phyloP scores from a whole-genome alignment of 176 grass and related monocot genomes.

The Avena insularis region DNA sequence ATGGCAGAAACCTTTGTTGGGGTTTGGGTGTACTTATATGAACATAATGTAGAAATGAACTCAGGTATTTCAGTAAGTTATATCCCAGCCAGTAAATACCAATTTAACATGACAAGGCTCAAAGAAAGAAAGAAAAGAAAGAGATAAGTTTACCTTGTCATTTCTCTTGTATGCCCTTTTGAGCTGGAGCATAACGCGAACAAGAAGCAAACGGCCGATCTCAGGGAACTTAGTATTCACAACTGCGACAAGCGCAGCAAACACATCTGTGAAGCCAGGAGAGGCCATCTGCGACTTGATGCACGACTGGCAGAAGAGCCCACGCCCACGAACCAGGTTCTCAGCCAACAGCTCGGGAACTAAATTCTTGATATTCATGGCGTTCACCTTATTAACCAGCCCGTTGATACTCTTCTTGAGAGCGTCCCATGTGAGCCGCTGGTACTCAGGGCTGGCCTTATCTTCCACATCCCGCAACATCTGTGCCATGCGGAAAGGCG shows the following conservation, averaged over 20 bases:
- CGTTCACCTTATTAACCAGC: conserved; percentile 92
- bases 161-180: conserved; percentile 95
- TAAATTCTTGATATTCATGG: conserved; percentile 94
- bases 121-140: background rate
- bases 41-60: background rate
- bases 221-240: conserved; percentile 95
- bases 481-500: conserved; percentile 86
- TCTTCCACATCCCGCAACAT: conserved; percentile 96
- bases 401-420: conserved; percentile 95
- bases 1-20: conserved; percentile 3
- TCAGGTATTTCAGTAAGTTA: conserved; percentile 5
- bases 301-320: conserved; percentile 90
- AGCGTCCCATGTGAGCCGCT: conserved; percentile 93
- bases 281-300: conserved; percentile 97
- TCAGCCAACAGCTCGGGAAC: conserved; percentile 83
- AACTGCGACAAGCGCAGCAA: conserved; percentile 74
- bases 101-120: conserved; percentile 8
- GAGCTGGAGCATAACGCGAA: conserved; percentile 85
- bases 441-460: conserved; percentile 80
- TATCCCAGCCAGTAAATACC: background rate
- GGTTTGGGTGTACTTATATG: background rate
- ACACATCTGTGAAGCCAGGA: conserved; percentile 93
- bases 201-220: conserved; percentile 70
- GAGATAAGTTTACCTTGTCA: conserved; percentile 69
- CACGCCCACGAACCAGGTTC: conserved; percentile 86